These are phyloP conservation scores for Gonium pectorale DNA, from an alignment of 139 green algal genomes.

Conservation along the genomic window DNA sequence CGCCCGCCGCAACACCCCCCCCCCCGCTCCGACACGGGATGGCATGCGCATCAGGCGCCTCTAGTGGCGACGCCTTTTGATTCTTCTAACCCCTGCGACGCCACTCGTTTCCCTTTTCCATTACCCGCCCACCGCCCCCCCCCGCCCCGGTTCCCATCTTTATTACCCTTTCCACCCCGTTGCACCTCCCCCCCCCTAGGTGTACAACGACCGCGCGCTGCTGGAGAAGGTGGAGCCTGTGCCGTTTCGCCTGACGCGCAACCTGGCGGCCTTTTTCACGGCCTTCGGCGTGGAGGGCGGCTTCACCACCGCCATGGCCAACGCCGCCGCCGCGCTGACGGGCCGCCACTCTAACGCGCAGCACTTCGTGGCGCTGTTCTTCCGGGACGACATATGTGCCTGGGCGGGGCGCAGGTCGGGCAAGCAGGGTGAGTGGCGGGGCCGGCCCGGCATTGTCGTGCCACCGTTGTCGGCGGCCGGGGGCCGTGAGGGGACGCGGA, in stretches of 20 bases:
- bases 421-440: conserved; percentile 41
- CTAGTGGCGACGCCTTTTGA: too few relatives aligned
- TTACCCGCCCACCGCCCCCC: neutral
- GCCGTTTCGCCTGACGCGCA: conserved; percentile 97
- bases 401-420: conserved; percentile 40
- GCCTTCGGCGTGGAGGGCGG: conserved; percentile 92
- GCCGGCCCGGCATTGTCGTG: neutral
- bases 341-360: conserved; percentile 59
- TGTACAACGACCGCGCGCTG: conserved; percentile 75
- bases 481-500: too few relatives aligned
- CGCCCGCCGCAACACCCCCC: neutral
- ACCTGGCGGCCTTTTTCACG: conserved; percentile 96
- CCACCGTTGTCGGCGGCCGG: neutral
- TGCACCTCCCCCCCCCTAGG: neutral
- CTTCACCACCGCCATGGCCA: conserved; percentile 76
- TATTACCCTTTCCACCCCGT: too few relatives aligned
- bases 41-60: too few relatives aligned
- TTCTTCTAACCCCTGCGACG: too few relatives aligned
- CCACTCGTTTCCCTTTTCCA: too few relatives aligned
- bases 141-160: too few relatives aligned
- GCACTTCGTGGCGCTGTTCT: conserved; percentile 87
- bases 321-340: conserved; percentile 69
- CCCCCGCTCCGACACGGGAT: neutral
- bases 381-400: conserved; percentile 65
- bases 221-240: conserved; percentile 87